Evolutionary conservation across 768 basidiomycete species (phyloP).

Genomic region (Leccinum boreale): DNA sequence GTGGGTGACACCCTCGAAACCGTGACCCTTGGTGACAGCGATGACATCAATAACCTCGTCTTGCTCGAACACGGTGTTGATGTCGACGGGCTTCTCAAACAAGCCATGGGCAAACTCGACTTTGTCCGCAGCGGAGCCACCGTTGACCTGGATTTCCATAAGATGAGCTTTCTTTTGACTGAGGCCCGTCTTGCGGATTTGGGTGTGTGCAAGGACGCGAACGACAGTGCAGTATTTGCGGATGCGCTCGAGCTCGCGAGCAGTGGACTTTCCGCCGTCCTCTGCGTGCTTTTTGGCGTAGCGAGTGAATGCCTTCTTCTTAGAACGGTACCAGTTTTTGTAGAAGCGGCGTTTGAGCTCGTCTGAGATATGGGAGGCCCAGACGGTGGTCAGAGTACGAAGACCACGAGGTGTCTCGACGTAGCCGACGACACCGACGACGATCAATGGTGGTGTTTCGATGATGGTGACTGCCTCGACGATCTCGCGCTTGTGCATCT

Average conservation of each 20-base stretch:
- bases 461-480: constrained; percentile 96
- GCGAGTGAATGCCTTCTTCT: constrained; percentile 99
- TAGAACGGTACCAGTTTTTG: constrained; percentile 99
- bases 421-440: constrained; percentile 98
- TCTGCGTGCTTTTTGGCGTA: constrained; percentile 99
- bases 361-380: constrained; percentile 97
- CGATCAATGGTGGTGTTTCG: constrained; percentile 95
- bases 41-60: constrained; percentile 96
- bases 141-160: constrained; percentile 99
- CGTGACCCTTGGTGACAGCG: constrained; percentile 98
- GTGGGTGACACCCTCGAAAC: constrained; percentile 99
- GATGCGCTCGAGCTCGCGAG: constrained; percentile 97
- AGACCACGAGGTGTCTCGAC: constrained; percentile 99
- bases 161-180: constrained; percentile 99
- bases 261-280: constrained; percentile 85
- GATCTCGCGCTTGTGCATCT: constrained; percentile 99
- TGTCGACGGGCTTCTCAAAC: constrained; percentile 95
- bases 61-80: constrained; percentile 87
- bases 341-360: constrained; percentile 99
- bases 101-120: constrained; percentile 91
- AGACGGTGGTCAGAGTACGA: constrained; percentile 97
- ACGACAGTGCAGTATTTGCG: constrained; percentile 99
- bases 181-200: constrained; percentile 97
- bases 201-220: constrained; percentile 98
- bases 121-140: constrained; percentile 94